Conservation (phyloP, 2,329 filamentous ascomycete species). For the Penicillium thymicola region DNA sequence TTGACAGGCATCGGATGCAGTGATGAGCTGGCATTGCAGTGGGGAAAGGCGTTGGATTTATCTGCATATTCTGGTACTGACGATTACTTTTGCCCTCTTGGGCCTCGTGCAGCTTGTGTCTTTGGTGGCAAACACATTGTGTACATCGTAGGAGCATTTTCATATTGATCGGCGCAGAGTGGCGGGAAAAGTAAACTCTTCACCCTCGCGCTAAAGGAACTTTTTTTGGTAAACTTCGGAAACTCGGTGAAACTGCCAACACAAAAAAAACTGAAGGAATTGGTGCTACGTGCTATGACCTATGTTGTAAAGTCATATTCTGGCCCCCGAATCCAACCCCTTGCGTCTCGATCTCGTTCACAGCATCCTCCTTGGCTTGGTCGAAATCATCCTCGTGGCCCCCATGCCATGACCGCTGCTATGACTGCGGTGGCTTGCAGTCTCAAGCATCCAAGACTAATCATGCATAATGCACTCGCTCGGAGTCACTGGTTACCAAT, state of each 20-base stretch:
- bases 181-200: neutral
- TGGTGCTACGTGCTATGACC: constrained; percentile 6
- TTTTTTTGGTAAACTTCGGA: neutral
- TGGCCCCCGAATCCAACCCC: constrained; percentile 5
- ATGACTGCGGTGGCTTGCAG: constrained; percentile 6
- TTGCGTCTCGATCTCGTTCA: constrained; percentile 12
- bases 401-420: constrained; percentile 10
- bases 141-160: neutral
- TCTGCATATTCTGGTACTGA: constrained; percentile 10
- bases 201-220: neutral
- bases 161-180: constrained; percentile 1
- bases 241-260: neutral
- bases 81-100: constrained; percentile 17
- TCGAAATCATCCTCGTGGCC: constrained; percentile 10
- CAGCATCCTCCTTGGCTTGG: neutral
- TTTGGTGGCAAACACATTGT: constrained; percentile 5
- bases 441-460: neutral
- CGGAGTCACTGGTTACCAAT: constrained; percentile 3
- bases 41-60: constrained; percentile 34
- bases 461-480: constrained; percentile 6
- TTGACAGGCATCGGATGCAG: constrained; percentile 58
- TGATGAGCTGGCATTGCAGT: constrained; percentile 68
- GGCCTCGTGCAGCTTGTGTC: constrained; percentile 19
- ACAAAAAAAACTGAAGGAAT: neutral
- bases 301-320: constrained; percentile 1